phyloP scores from a whole-genome alignment of 139 green algal species.

The Desmodesmus armatus region DNA sequence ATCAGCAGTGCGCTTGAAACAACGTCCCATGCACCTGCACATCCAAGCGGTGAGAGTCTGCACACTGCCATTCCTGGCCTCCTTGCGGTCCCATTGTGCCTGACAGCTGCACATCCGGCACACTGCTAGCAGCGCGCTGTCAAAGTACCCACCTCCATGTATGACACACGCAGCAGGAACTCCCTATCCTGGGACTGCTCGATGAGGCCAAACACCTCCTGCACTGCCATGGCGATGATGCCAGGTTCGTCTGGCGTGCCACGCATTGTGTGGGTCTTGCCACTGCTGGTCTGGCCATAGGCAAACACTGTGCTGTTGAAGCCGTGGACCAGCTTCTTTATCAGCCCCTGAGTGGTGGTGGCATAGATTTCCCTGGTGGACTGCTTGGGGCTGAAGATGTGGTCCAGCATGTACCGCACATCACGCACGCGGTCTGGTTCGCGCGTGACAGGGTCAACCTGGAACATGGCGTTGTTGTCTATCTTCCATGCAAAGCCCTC shows the following conservation, averaged over 20 bases:
- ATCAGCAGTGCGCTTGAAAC: no score
- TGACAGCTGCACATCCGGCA: neutral
- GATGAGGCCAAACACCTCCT: conserved; percentile 87
- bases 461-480: conserved; percentile 69
- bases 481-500: conserved; percentile 76
- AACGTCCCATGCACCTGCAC: no score
- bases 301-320: conserved; percentile 97
- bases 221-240: conserved; percentile 88
- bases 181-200: conserved; percentile 73
- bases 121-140: no score
- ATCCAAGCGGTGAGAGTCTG: no score
- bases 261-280: conserved; percentile 98
- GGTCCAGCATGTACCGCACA: conserved; percentile 80
- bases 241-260: conserved; percentile 75
- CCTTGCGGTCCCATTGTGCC: neutral
- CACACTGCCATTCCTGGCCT: no score
- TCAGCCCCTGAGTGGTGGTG: conserved; percentile 64
- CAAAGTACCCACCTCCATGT: conserved; percentile 91
- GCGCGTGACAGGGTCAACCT: conserved; percentile 52
- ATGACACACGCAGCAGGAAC: conserved; percentile 96
- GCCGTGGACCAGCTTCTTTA: conserved; percentile 84
- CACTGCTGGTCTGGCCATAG: conserved; percentile 95
- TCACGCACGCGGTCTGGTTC: conserved; percentile 56
- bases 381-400: conserved; percentile 77
- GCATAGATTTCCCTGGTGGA: conserved; percentile 82